phyloP scores from a whole-genome alignment of 2,329 filamentous ascomycete genomes.

The Fusarium torulosum region DNA sequence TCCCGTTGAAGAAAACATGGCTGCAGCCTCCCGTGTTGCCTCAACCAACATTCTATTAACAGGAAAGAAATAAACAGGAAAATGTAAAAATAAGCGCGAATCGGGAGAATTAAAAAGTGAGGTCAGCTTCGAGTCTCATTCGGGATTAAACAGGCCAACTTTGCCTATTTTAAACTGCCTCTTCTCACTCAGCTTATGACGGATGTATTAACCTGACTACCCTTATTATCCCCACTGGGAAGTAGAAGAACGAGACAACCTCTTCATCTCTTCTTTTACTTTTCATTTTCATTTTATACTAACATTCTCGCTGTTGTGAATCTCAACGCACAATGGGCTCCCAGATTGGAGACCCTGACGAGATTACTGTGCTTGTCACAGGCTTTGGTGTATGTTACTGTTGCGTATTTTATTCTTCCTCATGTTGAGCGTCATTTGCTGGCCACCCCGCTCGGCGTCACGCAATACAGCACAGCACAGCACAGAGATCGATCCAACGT shows the following conservation, averaged over 20 bases:
- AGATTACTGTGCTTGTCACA: slow-evolving; percentile 70
- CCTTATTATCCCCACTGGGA: slow-evolving; percentile 17
- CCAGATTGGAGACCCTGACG: slow-evolving; percentile 56
- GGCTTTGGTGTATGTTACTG: slow-evolving; percentile 68
- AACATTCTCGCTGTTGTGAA: not conserved
- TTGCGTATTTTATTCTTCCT: slow-evolving; percentile 32
- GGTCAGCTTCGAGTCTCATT: slow-evolving; percentile 5
- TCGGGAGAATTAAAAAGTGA: not conserved
- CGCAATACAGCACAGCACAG: slow-evolving; percentile 7
- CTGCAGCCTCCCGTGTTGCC: slow-evolving; percentile 1
- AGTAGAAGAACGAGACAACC: slow-evolving; percentile 12
- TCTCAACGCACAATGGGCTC: slow-evolving; percentile 51
- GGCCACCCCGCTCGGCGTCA: slow-evolving; percentile 28
- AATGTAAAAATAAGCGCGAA: not conserved
- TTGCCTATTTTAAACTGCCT: slow-evolving; percentile 8
- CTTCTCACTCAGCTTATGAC: slow-evolving; percentile 36
- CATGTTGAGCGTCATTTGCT: slow-evolving; percentile 16
- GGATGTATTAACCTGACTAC: slow-evolving; percentile 11
- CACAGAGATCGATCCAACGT: not conserved
- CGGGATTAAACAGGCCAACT: not conserved
- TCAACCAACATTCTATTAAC: not conserved
- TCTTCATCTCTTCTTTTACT: not conserved
- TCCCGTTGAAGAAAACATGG: slow-evolving; percentile 18
- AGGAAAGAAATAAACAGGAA: not conserved
- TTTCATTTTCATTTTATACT: not conserved